phyloP scores from a whole-genome alignment of 2,329 filamentous ascomycete species.

The Apiospora arundinis region DNA sequence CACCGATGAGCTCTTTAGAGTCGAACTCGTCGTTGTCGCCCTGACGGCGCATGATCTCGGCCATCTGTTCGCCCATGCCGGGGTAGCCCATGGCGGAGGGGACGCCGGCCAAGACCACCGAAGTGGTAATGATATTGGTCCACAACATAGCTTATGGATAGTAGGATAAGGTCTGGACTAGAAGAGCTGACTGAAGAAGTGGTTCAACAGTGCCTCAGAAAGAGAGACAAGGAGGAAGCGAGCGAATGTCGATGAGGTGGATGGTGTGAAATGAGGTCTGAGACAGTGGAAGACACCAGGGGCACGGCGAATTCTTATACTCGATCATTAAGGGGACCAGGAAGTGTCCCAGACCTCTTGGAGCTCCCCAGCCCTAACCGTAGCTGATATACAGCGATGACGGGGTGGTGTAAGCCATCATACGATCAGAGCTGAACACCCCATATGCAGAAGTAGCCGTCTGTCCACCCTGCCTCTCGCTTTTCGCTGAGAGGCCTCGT shows the following conservation, averaged over 20 bases:
- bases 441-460: background rate
- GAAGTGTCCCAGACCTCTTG: background rate
- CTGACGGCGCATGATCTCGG: constrained; percentile 21
- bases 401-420: background rate
- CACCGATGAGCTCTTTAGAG: constrained; percentile 42
- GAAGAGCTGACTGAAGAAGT: background rate
- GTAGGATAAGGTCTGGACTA: background rate
- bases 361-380: background rate
- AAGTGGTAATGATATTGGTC: constrained; percentile 3
- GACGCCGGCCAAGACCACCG: constrained; percentile 19
- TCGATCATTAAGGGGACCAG: background rate
- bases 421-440: background rate
- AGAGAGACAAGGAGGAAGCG: background rate
- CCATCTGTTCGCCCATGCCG: constrained; percentile 24
- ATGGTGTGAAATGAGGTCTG: constrained; percentile 11
- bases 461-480: background rate
- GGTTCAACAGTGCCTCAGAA: background rate
- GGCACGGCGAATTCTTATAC: constrained; percentile 6
- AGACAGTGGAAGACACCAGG: background rate
- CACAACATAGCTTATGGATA: background rate
- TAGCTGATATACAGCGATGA: background rate
- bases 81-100: constrained; percentile 24
- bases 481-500: background rate
- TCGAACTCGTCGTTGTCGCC: constrained; percentile 29
- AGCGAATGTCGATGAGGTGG: background rate